Conservation (phyloP, 2,329 filamentous ascomycete species). For the Colletotrichum ledebouriae region DNA sequence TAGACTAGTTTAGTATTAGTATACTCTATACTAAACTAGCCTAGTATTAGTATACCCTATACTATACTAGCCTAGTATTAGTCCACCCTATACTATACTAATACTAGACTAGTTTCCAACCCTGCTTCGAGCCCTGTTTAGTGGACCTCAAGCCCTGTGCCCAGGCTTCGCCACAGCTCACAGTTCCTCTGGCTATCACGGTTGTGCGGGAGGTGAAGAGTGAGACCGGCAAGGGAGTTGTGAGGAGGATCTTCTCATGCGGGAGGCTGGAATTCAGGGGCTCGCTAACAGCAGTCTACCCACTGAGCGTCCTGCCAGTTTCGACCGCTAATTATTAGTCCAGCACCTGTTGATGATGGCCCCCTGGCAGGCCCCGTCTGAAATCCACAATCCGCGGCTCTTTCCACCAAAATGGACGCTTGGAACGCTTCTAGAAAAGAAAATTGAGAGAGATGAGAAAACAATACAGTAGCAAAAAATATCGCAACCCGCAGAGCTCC, state of each 20-base stretch:
- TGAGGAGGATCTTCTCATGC: constrained; percentile 16
- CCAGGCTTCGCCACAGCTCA: constrained; percentile 30
- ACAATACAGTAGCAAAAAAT: constrained; percentile 4
- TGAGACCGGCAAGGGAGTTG: constrained; percentile 7
- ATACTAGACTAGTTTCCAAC: too few species aligned
- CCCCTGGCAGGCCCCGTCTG: neutral
- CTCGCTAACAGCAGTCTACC: neutral
- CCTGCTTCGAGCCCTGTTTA: too few species aligned
- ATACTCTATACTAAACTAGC: too few species aligned
- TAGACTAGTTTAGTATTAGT: too few species aligned
- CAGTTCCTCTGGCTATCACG: neutral
- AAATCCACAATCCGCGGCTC: constrained; percentile 21
- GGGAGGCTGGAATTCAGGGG: constrained; percentile 11
- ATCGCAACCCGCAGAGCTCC: neutral
- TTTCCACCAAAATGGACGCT: constrained; percentile 16
- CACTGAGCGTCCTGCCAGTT: neutral
- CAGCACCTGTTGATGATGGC: neutral
- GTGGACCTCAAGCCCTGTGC: constrained; percentile 12
- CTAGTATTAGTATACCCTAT: too few species aligned
- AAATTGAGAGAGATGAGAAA: constrained; percentile 2
- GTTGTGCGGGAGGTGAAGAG: constrained; percentile 9
- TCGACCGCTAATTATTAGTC: constrained; percentile 17
- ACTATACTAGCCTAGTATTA: too few species aligned
- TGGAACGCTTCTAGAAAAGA: constrained; percentile 29
- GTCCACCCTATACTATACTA: too few species aligned